Base-by-base conservation (phyloP, 1,139 yeast species). In the Protomyces gravidus region DNA sequence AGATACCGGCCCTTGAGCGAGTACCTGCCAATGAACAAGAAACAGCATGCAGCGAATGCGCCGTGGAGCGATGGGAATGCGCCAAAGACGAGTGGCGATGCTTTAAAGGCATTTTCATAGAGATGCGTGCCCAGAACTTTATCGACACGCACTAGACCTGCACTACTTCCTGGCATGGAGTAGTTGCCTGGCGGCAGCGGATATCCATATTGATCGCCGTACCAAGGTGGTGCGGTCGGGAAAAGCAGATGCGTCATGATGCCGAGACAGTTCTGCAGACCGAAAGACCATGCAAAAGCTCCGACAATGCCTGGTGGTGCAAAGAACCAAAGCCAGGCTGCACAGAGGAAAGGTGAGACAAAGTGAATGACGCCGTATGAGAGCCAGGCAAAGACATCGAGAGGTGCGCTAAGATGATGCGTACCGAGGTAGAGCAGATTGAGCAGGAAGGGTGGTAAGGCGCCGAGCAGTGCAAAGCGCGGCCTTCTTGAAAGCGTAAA, bases 31-130 rank as follows among this genome's bases (percentile, higher is more conserved):
- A 79, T 68, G 66, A 79, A 78, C 62, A 80, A 72, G 64, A 78
- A 77, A 50, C 79, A 78, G 68, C 79, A 79, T 60, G 79, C 77
- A 1, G 84, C 84, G 78, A 81, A 80, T 26, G 85, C 85, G 5
- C 84, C 79, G 70, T 90, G 97, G 68, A 90, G 78, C 2, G 96
- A 89, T 2, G 98, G 98, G 76, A 92, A 89, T 0, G 98, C 98
- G 48, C 98, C 98, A 74, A 92, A 92, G 46, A 92, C 90, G 61
- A 90, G 86, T 1, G 98, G 97, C 2, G 96, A 86, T 64, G 87
- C 90, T 5, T 77, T 75, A 70, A 92, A 92, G 3, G 88, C 85
- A 6, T 89, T 78, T 13, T 96, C 84, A 73, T 92, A 92, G 78
- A 90, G 77, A 70, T 88, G 89, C 55, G 89, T 70, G 5, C 96